Evolutionary conservation across 2,329 filamentous ascomycete genomes (phyloP), one percentile per base, ranked within the genome.

Genomic region (Fusarium sp.): DNA sequence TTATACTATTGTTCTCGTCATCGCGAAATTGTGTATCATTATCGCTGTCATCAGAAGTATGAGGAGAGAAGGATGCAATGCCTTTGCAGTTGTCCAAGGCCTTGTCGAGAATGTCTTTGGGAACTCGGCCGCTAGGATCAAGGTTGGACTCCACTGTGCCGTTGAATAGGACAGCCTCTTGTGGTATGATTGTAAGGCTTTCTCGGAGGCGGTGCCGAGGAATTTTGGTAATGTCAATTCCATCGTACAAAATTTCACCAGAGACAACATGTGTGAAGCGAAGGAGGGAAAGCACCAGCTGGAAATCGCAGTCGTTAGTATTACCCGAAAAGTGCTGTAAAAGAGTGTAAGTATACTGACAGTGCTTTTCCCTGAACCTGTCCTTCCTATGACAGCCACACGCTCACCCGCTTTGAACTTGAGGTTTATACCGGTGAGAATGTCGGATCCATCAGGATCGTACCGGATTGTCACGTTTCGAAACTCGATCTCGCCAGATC

Each of bases 291-390:
- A 90, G 79, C 0, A 89, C 84, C 11, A 88, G 75, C 84, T 82
- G 29, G 27, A 8, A 39, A 48, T 23, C 18, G 63, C n/a, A 10
- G 52, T 37, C 2, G 31, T 76, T 35, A 77, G 71, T 55, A 42
- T 27, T 18, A 63, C 39, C 21, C 15, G 27, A 29, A 3, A 29
- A 10, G 25, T 39, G 45, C n/a, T 10, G n/a, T n/a, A 31, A 42
- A 29, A n/a, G 19, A 19, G 38, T 23, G 6, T n/a, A 35, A 18
- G n/a, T 35, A 25, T 48, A 79, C 85, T 79, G 78, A 95, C 87
- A 0, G 94, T 97, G 56, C 91, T 94, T 81, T 97, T 97, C 7
- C 94, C 94, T 9, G 92, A 94, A 0, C 93, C 91, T 0, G 94
- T 97, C 15, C 94, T 89, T 5, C 94, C 94, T 16, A 95, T 92